phyloP scores from a whole-genome alignment of 139 green algal species.

The Chlorella sorokiniana region DNA sequence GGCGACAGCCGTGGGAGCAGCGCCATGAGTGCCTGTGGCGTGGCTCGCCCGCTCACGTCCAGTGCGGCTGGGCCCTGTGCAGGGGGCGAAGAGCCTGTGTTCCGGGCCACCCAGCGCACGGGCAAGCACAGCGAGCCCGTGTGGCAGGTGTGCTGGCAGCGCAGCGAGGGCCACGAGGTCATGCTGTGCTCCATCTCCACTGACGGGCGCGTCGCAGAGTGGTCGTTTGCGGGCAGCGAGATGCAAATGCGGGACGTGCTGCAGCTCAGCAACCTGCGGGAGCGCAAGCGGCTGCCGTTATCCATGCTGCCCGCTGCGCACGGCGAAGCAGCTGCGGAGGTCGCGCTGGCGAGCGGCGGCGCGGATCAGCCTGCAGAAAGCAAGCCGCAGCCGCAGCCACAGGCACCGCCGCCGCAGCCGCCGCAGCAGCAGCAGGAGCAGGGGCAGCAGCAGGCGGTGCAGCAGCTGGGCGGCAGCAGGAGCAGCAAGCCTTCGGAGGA shows the following conservation, averaged over 20 bases:
- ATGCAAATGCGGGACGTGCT: conserved; percentile 73
- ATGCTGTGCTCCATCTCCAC: conserved; percentile 69
- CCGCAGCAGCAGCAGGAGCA: not conserved
- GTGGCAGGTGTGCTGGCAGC: conserved; percentile 71
- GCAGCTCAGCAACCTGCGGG: conserved; percentile 45
- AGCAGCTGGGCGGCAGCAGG: not conserved
- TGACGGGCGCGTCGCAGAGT: conserved; percentile 84
- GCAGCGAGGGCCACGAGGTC: conserved; percentile 66
- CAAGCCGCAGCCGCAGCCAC: conserved; percentile 12
- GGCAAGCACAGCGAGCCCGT: conserved; percentile 91
- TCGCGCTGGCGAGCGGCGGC: not conserved
- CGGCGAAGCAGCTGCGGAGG: not conserved
- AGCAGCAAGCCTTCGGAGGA: not conserved
- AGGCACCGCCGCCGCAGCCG: not conserved
- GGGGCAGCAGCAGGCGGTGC: conserved; percentile 7
- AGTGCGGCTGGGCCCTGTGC: no score
- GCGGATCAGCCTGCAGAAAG: no score
- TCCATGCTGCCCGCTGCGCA: not conserved
- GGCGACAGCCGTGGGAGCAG: no score
- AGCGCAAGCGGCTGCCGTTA: not conserved
- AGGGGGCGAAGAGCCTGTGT: conserved; percentile 56
- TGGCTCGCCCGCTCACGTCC: no score
- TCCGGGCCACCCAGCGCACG: conserved; percentile 61
- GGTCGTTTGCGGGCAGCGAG: conserved; percentile 86
- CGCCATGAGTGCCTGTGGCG: no score